Base-by-base conservation (phyloP, 2,329 filamentous ascomycete species). In the Periconia digitata region DNA sequence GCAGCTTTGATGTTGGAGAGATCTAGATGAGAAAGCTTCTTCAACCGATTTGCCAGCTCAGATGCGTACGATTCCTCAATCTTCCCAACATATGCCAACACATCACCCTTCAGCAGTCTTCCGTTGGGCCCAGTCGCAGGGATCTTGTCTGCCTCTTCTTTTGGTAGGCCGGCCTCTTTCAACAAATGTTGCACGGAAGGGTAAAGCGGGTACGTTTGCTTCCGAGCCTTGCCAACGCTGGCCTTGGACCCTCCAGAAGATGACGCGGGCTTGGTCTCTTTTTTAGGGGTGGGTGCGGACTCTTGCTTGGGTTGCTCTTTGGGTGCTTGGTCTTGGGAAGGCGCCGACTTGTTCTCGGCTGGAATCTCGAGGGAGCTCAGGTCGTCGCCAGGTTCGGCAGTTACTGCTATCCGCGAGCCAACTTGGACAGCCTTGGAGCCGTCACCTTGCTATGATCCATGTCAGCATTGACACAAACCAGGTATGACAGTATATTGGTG, bases 1-100 rank as follows among this genome's bases (percentile, higher is more conserved):
- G 86, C 86, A 50, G 92, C 76, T 78, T 95, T 95, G 77, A 97
- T 92, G 77, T 97, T 96, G 77, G 88, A 94, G 20, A 99, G 84
- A 70, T 99, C 92, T 44, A 99, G 84, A 71, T 95, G 90, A 36
- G 83, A 77, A 41, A 94, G 83, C 72, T 90, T 86, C 51, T 83
- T 79, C 66, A 95, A 86, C 44, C 84, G 85, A 49, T 81, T 77
- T 46, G 89, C 87, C 59, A 91, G 81, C 52, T 84, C 78, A 18
- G 83, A 80, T 2, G 92, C 88, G 58, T 89, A 87, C 50, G 85
- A 79, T 54, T 85, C 77, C 51, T 86, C 78, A 64, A 96, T 90
- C 59, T 80, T 78, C 54, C 94, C 94, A 15, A 97, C 74, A 72
- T 92, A 94, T 40, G 91, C 92, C 45, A 99, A 84, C 6, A 99